A percentile compares a stretch with the other conserved stretches of the same genome.
Evolutionary conservation across 1,139 yeast genomes (phyloP).

Genomic region (Magnusiomyces magnusii): DNA sequence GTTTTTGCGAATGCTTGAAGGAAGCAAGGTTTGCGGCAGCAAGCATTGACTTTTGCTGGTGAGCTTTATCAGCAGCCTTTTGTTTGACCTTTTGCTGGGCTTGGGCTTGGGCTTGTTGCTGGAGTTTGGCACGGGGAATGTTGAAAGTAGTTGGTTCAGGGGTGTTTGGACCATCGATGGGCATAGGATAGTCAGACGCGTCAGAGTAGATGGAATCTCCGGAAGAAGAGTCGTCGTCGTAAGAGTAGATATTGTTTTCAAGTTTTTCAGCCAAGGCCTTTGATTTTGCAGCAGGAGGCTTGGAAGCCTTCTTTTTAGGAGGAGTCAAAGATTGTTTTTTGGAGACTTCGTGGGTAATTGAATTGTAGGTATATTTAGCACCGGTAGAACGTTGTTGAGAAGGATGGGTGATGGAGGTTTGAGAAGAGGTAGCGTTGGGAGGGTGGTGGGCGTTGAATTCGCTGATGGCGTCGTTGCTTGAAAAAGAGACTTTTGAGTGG

Average conservation of each 20-base stretch:
- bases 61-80: neutral
- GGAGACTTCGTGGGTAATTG: too few relatives aligned
- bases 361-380: too few relatives aligned
- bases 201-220: conserved; percentile 28
- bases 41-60: neutral
- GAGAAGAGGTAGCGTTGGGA: conserved; percentile 1
- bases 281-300: neutral
- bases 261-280: neutral
- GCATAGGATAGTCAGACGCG: conserved; percentile 21
- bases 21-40: conserved; percentile 8
- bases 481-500: conserved; percentile 6
- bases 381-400: too few relatives aligned
- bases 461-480: conserved; percentile 3
- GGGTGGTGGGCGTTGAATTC: conserved; percentile 5
- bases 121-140: neutral
- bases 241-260: neutral
- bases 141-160: neutral
- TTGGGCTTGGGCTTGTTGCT: neutral
- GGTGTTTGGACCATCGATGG: neutral
- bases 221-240: conserved; percentile 20
- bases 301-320: neutral
- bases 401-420: too few relatives aligned
- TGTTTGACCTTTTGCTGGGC: neutral
- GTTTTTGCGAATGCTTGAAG: conserved; percentile 4
- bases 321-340: neutral